phyloP scores from a whole-genome alignment of 345 rosid species.

The Syzygium aromaticum region DNA sequence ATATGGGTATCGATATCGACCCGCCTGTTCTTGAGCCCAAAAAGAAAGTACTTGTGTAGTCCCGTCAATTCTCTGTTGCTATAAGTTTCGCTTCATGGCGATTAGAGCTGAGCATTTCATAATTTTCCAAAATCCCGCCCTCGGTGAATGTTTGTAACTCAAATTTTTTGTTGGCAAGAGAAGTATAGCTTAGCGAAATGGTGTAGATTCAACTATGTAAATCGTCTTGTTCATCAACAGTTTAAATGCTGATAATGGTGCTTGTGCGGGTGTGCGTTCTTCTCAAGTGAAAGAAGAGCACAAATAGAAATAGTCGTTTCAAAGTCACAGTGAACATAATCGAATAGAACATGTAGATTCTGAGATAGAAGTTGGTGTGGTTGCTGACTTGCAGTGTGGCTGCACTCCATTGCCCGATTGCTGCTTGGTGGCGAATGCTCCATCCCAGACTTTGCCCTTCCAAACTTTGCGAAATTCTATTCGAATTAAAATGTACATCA shows the following conservation, averaged over 20 bases:
- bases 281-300: not conserved
- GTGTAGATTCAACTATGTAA: not conserved
- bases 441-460: too few species aligned
- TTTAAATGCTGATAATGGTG: not conserved
- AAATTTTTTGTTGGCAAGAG: not conserved
- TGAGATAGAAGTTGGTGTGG: too few species aligned
- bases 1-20: constrained; percentile 83
- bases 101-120: not conserved
- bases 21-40: constrained; percentile 86
- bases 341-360: not conserved
- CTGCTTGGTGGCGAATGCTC: too few species aligned
- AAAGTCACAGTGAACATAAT: not conserved
- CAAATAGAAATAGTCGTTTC: not conserved
- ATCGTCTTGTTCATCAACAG: not conserved
- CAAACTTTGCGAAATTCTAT: too few species aligned
- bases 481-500: too few species aligned
- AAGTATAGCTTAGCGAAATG: not conserved
- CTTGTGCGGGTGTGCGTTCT: not conserved
- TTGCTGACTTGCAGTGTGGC: too few species aligned
- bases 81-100: not conserved
- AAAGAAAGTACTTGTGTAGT: constrained; percentile 36
- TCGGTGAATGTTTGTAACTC: not conserved
- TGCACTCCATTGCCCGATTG: too few species aligned
- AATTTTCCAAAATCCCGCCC: not conserved
- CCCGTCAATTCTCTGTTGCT: not conserved